phyloP scores from a whole-genome alignment of 495 filamentous ascomycete species.

The Tuber melanosporum region DNA sequence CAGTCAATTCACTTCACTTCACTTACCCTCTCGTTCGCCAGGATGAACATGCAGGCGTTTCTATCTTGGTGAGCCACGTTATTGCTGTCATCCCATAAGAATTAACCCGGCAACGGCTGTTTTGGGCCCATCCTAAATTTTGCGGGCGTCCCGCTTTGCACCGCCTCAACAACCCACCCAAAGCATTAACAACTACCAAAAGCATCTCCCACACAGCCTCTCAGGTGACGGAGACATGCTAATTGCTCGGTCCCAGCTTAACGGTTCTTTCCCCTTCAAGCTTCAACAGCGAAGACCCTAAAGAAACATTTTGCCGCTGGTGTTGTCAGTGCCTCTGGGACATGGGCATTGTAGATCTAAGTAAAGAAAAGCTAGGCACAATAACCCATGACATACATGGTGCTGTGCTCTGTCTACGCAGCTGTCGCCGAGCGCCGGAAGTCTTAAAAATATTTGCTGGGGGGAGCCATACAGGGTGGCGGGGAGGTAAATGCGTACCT shows the following conservation, averaged over 20 bases:
- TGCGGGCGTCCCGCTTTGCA: conserved; percentile 28
- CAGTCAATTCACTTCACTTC: background rate
- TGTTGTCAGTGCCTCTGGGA: background rate
- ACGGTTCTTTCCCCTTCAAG: conserved; percentile 30
- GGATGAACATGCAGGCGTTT: conserved; percentile 23
- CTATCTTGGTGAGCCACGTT: conserved; percentile 37
- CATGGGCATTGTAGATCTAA: background rate
- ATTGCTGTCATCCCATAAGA: conserved; percentile 27
- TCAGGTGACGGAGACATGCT: background rate
- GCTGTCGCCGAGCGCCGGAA: background rate
- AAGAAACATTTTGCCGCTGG: background rate
- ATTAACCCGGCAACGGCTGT: conserved; percentile 32
- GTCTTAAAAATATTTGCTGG: background rate
- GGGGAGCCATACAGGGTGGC: background rate
- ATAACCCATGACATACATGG: background rate
- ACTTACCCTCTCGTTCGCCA: conserved; percentile 1
- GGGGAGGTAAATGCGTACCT: background rate
- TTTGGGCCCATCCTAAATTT: conserved; percentile 10
- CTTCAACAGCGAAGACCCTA: conserved; percentile 10
- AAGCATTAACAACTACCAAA: conserved; percentile 27
- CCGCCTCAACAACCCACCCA: conserved; percentile 28
- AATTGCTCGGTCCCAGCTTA: conserved; percentile 28
- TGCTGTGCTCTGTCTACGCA: background rate
- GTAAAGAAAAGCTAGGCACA: background rate
- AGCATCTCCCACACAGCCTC: conserved; percentile 37